phyloP scores from a whole-genome alignment of 345 rosid species.

The Brassica cretica region DNA sequence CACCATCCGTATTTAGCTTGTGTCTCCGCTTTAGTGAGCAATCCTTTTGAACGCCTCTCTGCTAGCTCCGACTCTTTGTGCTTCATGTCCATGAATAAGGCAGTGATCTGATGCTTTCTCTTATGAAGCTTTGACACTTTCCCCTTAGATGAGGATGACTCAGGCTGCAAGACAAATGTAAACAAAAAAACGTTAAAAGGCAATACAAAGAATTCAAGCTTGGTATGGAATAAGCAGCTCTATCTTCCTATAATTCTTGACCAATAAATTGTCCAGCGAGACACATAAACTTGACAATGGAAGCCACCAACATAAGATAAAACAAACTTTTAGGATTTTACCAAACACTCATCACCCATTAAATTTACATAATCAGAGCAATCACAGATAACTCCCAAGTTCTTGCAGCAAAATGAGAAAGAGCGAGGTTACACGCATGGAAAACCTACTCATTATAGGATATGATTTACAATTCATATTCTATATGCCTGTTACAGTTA shows the following conservation, averaged over 20 bases:
- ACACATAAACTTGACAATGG: constrained; percentile 7
- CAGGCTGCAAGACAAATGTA: constrained; percentile 53
- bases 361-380: not conserved
- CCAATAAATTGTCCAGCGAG: not conserved
- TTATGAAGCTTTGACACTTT: constrained; percentile 90
- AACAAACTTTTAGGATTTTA: not conserved
- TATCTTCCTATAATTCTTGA: not conserved
- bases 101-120: constrained; percentile 95
- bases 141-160: constrained; percentile 62
- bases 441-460: not conserved
- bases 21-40: constrained; percentile 86
- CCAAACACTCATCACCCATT: not conserved
- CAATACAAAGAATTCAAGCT: not conserved
- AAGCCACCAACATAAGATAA: not conserved
- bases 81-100: constrained; percentile 76
- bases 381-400: not conserved
- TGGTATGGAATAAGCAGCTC: not conserved
- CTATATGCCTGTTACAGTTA: not conserved
- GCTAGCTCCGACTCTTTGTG: constrained; percentile 80
- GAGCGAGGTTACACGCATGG: not conserved
- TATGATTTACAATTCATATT: not conserved
- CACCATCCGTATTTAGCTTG: constrained; percentile 95
- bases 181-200: not conserved
- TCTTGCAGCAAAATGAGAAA: not conserved
- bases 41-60: constrained; percentile 84